Conservation (phyloP, 768 basidiomycete species). For the Trametes cubensis region DNA sequence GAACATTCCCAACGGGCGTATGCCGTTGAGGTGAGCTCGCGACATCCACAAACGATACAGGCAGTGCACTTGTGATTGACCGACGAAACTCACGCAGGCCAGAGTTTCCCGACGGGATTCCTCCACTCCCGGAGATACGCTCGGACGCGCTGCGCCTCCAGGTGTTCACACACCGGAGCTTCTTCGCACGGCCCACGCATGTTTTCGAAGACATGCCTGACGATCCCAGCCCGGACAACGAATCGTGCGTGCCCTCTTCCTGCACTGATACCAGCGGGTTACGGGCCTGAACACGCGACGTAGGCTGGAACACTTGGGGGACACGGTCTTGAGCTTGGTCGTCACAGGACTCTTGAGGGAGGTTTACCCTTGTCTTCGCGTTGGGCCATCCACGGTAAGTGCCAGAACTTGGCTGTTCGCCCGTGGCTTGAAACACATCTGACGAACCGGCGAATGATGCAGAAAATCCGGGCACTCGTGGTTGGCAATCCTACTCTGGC, state of each 20-base stretch:
- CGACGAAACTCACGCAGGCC: slow-evolving; percentile 31
- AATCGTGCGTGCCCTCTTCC: slow-evolving; percentile 53
- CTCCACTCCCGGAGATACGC: slow-evolving; percentile 61
- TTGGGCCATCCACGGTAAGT: slow-evolving; percentile 77
- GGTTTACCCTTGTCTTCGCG: slow-evolving; percentile 67
- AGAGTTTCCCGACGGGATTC: slow-evolving; percentile 43
- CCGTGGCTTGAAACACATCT: not conserved
- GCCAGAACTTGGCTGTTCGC: not conserved
- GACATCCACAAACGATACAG: not conserved
- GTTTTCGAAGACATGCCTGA: slow-evolving; percentile 74
- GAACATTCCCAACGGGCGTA: slow-evolving; percentile 9
- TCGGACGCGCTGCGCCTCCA: slow-evolving; percentile 48
- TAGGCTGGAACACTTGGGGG: slow-evolving; percentile 79
- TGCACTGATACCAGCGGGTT: not conserved
- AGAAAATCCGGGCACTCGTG: slow-evolving; percentile 81
- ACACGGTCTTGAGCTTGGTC: slow-evolving; percentile 67
- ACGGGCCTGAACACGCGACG: not conserved
- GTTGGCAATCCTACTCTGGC: slow-evolving; percentile 78
- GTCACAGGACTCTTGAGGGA: slow-evolving; percentile 68
- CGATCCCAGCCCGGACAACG: slow-evolving; percentile 81
- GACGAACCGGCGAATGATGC: not conserved
- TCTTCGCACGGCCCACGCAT: slow-evolving; percentile 67
- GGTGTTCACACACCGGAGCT: slow-evolving; percentile 79
- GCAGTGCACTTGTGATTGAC: not conserved
- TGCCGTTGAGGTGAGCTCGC: not conserved